phyloP scores from a whole-genome alignment of 2,329 filamentous ascomycete species.

The Pseudogymnoascus sp. region DNA sequence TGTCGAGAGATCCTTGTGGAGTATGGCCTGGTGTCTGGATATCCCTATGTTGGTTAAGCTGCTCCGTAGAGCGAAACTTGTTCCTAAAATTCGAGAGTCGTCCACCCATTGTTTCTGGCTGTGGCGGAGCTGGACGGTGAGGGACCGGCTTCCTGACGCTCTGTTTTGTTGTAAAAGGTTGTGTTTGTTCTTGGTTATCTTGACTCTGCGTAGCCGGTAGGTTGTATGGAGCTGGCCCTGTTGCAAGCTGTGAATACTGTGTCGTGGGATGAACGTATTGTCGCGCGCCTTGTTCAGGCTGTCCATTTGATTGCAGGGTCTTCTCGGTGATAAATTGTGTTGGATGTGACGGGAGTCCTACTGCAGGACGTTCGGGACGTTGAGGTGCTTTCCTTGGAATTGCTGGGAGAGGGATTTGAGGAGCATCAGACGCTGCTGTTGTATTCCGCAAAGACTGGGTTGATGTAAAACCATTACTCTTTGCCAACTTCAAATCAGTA shows the following conservation, averaged over 20 bases:
- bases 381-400: conserved; percentile 1
- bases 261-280: background rate
- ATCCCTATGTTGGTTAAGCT: background rate
- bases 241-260: background rate
- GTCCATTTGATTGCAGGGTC: background rate
- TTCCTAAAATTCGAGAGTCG: conserved; percentile 1
- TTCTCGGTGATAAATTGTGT: background rate
- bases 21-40: background rate
- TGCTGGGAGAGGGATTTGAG: conserved; percentile 1
- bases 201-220: background rate
- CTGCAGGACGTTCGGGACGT: background rate
- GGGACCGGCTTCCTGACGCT: background rate
- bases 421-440: conserved; percentile 1
- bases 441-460: conserved; percentile 15
- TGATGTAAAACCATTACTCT: conserved; percentile 26
- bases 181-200: background rate
- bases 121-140: background rate
- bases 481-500: conserved; percentile 23
- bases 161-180: background rate
- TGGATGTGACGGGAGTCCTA: background rate
- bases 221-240: background rate
- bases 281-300: background rate
- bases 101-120: background rate
- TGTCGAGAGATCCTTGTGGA: background rate
- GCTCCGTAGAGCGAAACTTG: conserved; percentile 2